phyloP scores from a whole-genome alignment of 306 rosid genomes.

The Castanea sativa region DNA sequence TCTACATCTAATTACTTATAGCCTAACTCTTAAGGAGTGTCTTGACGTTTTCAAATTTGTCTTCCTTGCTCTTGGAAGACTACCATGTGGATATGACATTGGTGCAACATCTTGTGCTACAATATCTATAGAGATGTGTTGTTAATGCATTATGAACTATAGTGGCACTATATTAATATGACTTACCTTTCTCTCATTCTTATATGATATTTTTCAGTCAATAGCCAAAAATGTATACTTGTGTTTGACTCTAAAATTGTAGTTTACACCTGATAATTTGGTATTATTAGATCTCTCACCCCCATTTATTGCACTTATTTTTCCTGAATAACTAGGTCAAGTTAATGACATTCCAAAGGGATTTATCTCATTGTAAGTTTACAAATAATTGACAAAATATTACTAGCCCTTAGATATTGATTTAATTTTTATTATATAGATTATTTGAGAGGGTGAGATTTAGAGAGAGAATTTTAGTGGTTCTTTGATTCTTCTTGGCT shows the following conservation, averaged over 20 bases:
- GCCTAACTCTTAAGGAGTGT: constrained; percentile 12
- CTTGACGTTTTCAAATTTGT: constrained; percentile 61
- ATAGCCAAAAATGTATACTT: background rate
- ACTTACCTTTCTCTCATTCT: background rate
- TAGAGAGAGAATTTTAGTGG: too few relatives aligned
- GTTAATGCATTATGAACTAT: background rate
- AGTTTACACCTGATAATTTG: background rate
- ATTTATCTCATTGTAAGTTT: too few relatives aligned
- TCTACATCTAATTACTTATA: constrained; percentile 1
- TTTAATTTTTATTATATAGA: too few relatives aligned
- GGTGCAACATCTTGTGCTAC: constrained; percentile 90
- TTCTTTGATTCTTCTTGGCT: too few relatives aligned
- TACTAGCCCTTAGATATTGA: too few relatives aligned
- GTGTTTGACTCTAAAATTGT: background rate
- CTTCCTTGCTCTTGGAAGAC: constrained; percentile 95
- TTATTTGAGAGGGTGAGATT: too few relatives aligned
- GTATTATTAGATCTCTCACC: background rate
- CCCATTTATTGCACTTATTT: background rate
- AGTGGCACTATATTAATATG: background rate
- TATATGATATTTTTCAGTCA: background rate
- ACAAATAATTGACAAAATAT: too few relatives aligned
- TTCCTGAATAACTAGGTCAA: background rate
- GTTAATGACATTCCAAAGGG: background rate
- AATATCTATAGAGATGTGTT: constrained; percentile 65
- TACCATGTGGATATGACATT: constrained; percentile 85